Evolutionary conservation across 768 basidiomycete species (phyloP).

Genomic region (Termitomyces titanicus): DNA sequence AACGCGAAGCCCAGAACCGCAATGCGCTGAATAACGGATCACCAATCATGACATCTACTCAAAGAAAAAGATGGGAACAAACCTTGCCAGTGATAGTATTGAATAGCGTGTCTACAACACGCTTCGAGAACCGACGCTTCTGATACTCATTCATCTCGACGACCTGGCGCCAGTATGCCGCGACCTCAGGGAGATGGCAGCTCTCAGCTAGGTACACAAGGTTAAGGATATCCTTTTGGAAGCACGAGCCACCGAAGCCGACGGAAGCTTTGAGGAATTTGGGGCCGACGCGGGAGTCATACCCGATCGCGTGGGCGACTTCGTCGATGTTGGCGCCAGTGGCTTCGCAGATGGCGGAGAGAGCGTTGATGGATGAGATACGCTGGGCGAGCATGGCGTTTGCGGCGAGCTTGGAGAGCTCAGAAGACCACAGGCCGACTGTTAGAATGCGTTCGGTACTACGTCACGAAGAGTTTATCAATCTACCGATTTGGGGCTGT

Average conservation of each 20-base stretch:
- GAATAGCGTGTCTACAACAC: slow-evolving; percentile 96
- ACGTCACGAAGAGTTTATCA: background rate
- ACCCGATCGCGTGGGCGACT: slow-evolving; percentile 91
- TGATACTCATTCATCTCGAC: slow-evolving; percentile 99
- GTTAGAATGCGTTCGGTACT: slow-evolving; percentile 80
- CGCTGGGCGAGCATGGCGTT: slow-evolving; percentile 99
- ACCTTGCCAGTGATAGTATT: slow-evolving; percentile 97
- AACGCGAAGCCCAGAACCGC: slow-evolving; percentile 98
- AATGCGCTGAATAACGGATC: slow-evolving; percentile 53
- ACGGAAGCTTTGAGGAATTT: slow-evolving; percentile 95
- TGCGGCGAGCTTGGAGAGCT: slow-evolving; percentile 96
- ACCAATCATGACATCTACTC: background rate
- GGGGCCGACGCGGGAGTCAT: slow-evolving; percentile 88
- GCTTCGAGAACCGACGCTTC: slow-evolving; percentile 92
- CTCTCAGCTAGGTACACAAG: slow-evolving; percentile 96
- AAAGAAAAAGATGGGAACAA: slow-evolving; percentile 14
- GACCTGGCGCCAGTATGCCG: slow-evolving; percentile 96
- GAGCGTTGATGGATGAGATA: slow-evolving; percentile 96
- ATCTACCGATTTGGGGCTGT: background rate
- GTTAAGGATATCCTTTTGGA: slow-evolving; percentile 99
- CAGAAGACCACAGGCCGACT: slow-evolving; percentile 98
- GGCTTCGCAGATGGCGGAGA: slow-evolving; percentile 97
- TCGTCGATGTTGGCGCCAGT: slow-evolving; percentile 99
- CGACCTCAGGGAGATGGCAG: slow-evolving; percentile 93
- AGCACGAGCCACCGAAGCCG: slow-evolving; percentile 97